These are phyloP conservation scores for Chlorella sp. DNA, from an alignment of 139 green algal genomes.

Conservation along the genomic window DNA sequence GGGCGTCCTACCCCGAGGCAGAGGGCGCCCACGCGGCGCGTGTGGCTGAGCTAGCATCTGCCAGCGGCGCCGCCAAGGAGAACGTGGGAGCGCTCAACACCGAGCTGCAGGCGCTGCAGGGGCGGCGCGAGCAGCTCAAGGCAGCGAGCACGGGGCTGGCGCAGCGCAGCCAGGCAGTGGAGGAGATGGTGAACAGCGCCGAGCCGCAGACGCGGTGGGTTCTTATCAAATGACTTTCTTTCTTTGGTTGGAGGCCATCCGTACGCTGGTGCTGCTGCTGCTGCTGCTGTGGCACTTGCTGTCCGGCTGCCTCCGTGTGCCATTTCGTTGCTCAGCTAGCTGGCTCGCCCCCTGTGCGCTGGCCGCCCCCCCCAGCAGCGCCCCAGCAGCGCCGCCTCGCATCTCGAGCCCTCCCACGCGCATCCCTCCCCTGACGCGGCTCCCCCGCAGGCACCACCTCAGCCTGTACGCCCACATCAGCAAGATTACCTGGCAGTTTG, in stretches of 20 bases:
- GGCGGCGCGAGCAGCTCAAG: constrained; percentile 13
- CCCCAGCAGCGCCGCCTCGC: too few species aligned
- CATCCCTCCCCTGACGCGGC: too few species aligned
- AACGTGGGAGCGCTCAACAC: constrained; percentile 21
- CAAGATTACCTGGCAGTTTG: constrained; percentile 57
- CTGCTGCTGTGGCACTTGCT: too few species aligned
- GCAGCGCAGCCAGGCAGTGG: constrained; percentile 17
- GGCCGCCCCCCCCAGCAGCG: too few species aligned
- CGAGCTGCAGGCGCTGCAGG: constrained; percentile 25
- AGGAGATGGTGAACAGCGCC: constrained; percentile 22
- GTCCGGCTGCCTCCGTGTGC: too few species aligned
- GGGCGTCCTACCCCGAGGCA: constrained; percentile 25
- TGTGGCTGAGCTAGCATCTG: background rate
- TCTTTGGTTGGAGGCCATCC: too few species aligned
- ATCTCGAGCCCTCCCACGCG: too few species aligned
- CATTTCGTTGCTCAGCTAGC: too few species aligned
- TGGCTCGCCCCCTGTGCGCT: too few species aligned
- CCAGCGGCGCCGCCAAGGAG: background rate
- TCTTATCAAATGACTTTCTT: too few species aligned
- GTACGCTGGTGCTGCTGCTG: too few species aligned
- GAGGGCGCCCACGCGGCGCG: constrained; percentile 25
- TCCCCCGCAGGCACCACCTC: constrained; percentile 55
- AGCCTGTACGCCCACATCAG: constrained; percentile 67
- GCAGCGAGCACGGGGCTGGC: constrained; percentile 5
- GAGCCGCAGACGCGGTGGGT: constrained; percentile 32